phyloP scores from a whole-genome alignment of 2,329 filamentous ascomycete genomes.

The Aspergillus hiratsukae region DNA sequence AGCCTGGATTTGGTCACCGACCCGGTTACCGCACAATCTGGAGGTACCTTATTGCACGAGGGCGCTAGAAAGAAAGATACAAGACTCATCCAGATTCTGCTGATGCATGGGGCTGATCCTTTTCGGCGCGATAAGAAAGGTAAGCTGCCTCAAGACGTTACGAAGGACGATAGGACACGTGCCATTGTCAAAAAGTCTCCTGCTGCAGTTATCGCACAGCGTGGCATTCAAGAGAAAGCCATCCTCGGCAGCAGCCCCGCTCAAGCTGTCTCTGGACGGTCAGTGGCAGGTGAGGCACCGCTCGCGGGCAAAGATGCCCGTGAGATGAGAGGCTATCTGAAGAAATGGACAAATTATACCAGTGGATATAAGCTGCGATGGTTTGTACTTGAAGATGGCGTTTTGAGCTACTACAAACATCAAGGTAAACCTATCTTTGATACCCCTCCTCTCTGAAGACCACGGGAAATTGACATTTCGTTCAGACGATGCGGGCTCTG shows the following conservation, averaged over 20 bases:
- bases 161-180: conserved; percentile 85
- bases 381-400: conserved; percentile 97
- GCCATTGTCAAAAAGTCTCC: conserved; percentile 91
- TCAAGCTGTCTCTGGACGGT: conserved; percentile 51
- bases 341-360: conserved; percentile 99
- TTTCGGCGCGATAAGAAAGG: conserved; percentile 93
- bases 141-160: conserved; percentile 92
- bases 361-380: conserved; percentile 94
- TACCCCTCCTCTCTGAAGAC: not conserved
- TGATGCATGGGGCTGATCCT: conserved; percentile 92
- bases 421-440: conserved; percentile 51
- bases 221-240: conserved; percentile 94
- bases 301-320: conserved; percentile 77
- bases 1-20: conserved; percentile 84
- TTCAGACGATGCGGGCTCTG: conserved; percentile 82
- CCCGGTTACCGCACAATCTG: conserved; percentile 67
- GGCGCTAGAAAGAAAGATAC: conserved; percentile 83
- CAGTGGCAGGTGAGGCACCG: conserved; percentile 45
- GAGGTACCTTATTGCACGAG: conserved; percentile 91
- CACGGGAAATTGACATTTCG: not conserved
- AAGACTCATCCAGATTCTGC: conserved; percentile 79
- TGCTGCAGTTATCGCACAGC: conserved; percentile 86
- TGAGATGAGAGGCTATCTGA: conserved; percentile 97
- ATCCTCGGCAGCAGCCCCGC: conserved; percentile 72
- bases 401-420: conserved; percentile 98